These are phyloP conservation scores for Linum lewisii DNA, from an alignment of 345 rosid species.

Conservation along the genomic window DNA sequence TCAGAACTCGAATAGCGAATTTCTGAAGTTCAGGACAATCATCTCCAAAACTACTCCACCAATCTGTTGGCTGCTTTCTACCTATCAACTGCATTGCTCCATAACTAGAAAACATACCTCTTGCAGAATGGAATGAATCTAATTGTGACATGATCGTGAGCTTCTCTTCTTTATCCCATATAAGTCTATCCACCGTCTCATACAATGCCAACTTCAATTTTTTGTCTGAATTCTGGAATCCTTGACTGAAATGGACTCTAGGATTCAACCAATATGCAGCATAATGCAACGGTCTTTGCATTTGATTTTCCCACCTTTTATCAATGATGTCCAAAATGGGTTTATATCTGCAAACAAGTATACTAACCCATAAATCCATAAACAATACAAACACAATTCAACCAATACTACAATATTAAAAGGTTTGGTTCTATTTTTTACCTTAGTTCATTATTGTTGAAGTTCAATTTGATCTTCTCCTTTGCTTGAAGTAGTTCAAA, in stretches of 20 bases:
- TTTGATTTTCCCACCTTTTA: not conserved
- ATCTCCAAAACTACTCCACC: conserved; percentile 4
- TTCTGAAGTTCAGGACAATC: not conserved
- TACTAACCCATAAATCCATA: no score
- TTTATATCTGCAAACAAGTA: not conserved
- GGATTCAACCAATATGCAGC: not conserved
- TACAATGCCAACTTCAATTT: not conserved
- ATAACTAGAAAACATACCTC: not conserved
- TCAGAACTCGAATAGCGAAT: not conserved
- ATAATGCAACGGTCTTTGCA: not conserved
- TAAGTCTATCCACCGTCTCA: not conserved
- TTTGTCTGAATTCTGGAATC: not conserved
- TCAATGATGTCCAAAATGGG: not conserved
- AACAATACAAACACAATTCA: no score
- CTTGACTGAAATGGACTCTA: not conserved
- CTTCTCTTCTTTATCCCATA: not conserved
- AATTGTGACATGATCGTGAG: not conserved
- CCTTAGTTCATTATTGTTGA: not conserved
- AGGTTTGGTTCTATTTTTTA: no score
- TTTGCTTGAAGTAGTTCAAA: not conserved
- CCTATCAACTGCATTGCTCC: no score
- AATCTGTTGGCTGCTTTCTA: not conserved
- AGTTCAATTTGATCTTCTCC: not conserved
- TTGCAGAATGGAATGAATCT: not conserved
- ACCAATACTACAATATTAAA: no score